Evolutionary conservation across 2,329 filamentous ascomycete genomes (phyloP).

Genomic region (Pezicula carpinea): DNA sequence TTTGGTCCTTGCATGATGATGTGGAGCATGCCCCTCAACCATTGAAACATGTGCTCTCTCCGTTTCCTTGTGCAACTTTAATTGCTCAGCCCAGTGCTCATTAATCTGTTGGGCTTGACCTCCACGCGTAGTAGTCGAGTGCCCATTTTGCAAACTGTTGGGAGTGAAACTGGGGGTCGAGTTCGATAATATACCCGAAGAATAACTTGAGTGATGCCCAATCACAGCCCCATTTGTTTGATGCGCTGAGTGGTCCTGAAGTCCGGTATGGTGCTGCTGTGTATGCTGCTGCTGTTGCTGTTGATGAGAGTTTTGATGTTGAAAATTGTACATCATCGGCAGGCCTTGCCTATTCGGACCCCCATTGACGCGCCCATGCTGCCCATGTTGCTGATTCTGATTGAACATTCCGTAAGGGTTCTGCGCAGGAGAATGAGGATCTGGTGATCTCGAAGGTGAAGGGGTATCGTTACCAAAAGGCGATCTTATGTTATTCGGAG

Average conservation of each 20-base stretch:
- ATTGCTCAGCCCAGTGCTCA: slow-evolving; percentile 84
- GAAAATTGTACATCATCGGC: slow-evolving; percentile 67
- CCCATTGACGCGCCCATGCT: slow-evolving; percentile 73
- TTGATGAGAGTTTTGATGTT: slow-evolving; percentile 48
- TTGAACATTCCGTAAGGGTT: slow-evolving; percentile 60
- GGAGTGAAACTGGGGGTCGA: slow-evolving; percentile 53
- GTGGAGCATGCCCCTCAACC: slow-evolving; percentile 59
- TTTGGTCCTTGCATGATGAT: slow-evolving; percentile 69
- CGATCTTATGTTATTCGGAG: slow-evolving; percentile 38
- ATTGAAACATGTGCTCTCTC: slow-evolving; percentile 69
- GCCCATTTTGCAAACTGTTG: slow-evolving; percentile 52
- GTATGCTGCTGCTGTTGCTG: slow-evolving; percentile 53
- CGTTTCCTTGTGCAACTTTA: slow-evolving; percentile 74
- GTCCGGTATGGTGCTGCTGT: slow-evolving; percentile 58
- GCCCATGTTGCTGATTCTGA: slow-evolving; percentile 64
- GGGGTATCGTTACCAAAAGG: slow-evolving; percentile 38
- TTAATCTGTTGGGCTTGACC: slow-evolving; percentile 48
- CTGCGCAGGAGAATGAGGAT: slow-evolving; percentile 32
- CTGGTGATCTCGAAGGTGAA: slow-evolving; percentile 53
- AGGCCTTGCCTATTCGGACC: slow-evolving; percentile 55
- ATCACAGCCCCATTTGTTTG: slow-evolving; percentile 51
- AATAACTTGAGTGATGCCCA: slow-evolving; percentile 56
- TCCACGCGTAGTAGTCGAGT: slow-evolving; percentile 41
- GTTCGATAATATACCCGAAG: slow-evolving; percentile 59
- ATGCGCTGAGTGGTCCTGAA: slow-evolving; percentile 52